phyloP scores from a whole-genome alignment of 2,329 filamentous ascomycete species.

The Hypoxylon sp. region DNA sequence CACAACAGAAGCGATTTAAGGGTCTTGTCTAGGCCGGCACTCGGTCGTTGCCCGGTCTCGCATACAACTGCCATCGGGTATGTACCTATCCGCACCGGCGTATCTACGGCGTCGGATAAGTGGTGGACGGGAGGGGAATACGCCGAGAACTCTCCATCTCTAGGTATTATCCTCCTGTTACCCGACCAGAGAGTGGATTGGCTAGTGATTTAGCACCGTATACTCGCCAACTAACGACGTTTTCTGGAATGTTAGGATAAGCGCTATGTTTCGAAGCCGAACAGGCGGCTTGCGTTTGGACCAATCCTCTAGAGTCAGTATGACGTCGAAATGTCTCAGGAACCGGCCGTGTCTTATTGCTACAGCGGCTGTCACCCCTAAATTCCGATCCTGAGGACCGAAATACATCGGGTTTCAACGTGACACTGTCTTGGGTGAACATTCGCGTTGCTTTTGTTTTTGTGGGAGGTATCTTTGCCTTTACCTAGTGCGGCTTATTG shows the following conservation, averaged over 20 bases:
- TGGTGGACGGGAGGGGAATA: background rate
- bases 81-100: conserved; percentile 25
- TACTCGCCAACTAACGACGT: background rate
- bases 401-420: conserved; percentile 40
- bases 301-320: conserved; percentile 12
- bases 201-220: background rate
- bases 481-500: background rate
- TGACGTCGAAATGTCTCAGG: conserved; percentile 38
- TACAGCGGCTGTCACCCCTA: conserved; percentile 38
- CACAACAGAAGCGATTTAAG: background rate
- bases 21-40: background rate
- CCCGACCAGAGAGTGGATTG: background rate
- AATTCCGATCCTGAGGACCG: conserved; percentile 37
- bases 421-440: conserved; percentile 38
- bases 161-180: background rate
- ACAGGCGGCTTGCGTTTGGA: conserved; percentile 4
- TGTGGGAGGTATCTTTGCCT: background rate
- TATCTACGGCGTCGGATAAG: conserved; percentile 7
- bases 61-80: conserved; percentile 25
- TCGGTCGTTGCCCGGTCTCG: background rate
- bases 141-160: background rate
- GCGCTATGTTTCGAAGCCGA: conserved; percentile 26
- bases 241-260: background rate
- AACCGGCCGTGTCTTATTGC: conserved; percentile 19
- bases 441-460: conserved; percentile 12